phyloP scores from a whole-genome alignment of 2,329 filamentous ascomycete genomes.

The Calonectria pseudoreteaudii region DNA sequence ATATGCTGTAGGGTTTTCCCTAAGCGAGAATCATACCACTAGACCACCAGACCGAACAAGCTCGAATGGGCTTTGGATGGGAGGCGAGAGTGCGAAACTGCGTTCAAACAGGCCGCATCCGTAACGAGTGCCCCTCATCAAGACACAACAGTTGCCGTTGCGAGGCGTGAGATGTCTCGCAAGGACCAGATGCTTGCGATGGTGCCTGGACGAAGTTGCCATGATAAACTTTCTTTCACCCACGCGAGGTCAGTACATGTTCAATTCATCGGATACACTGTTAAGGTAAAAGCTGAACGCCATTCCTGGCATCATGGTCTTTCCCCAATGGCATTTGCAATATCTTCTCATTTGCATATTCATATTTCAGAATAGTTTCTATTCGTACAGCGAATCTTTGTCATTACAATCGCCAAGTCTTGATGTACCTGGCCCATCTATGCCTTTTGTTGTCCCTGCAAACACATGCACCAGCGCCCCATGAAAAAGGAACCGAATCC shows the following conservation, averaged over 20 bases:
- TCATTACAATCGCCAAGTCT: slow-evolving; percentile 15
- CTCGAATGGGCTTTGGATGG: neutral
- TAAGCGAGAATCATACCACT: slow-evolving; percentile 81
- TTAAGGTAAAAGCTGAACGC: neutral
- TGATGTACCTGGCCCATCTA: slow-evolving; percentile 19
- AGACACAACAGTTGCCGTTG: neutral
- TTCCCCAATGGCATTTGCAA: neutral
- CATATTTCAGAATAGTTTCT: slow-evolving; percentile 20
- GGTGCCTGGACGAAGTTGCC: neutral
- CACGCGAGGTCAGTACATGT: neutral
- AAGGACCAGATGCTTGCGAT: neutral
- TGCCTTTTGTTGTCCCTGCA: slow-evolving; percentile 12
- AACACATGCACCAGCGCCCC: slow-evolving; percentile 23
- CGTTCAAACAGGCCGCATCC: neutral
- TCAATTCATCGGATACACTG: neutral
- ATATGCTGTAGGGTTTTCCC: slow-evolving; percentile 58
- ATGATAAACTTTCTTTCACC: neutral
- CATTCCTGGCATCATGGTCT: neutral
- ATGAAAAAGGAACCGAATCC: slow-evolving; percentile 14
- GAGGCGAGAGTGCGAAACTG: neutral
- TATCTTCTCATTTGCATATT: slow-evolving; percentile 5
- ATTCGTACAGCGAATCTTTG: slow-evolving; percentile 7
- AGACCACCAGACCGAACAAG: slow-evolving; percentile 64
- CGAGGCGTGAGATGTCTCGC: neutral
- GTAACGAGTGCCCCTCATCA: neutral